These are phyloP conservation scores for Pythium scleroteichum DNA, from an alignment of 352 stramenopile species.

Conservation along the genomic window DNA sequence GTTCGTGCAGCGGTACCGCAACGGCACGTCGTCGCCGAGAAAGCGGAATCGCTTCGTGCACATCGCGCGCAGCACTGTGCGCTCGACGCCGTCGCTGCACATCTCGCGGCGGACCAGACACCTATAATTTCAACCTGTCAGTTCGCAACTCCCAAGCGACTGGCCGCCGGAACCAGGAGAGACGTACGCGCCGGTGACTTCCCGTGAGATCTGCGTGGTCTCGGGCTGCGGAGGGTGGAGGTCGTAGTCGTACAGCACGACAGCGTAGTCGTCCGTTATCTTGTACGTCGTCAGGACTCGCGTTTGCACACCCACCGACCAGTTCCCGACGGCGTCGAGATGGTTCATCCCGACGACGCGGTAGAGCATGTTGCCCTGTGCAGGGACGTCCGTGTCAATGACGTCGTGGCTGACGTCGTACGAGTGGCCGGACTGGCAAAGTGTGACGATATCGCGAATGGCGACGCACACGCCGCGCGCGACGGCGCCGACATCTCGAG, in stretches of 20 bases:
- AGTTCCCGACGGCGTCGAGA: neutral
- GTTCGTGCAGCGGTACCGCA: neutral
- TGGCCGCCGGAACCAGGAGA: too few species aligned
- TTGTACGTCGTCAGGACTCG: slow-evolving; percentile 28
- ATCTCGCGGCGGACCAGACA: slow-evolving; percentile 13
- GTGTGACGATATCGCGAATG: slow-evolving; percentile 26
- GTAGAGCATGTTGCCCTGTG: slow-evolving; percentile 2
- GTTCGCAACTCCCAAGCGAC: too few species aligned
- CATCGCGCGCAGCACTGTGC: neutral
- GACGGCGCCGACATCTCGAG: slow-evolving; percentile 22
- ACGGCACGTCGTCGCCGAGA: neutral
- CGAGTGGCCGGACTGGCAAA: slow-evolving; percentile 30
- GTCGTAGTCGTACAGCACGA: slow-evolving; percentile 35
- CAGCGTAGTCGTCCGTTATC: slow-evolving; percentile 28
- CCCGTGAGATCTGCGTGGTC: slow-evolving; percentile 24
- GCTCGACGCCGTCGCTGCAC: slow-evolving; percentile 5
- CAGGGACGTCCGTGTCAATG: slow-evolving; percentile 10
- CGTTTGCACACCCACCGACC: slow-evolving; percentile 26
- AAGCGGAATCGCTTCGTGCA: slow-evolving; percentile 15
- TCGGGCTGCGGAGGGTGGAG: slow-evolving; percentile 18
- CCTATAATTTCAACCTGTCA: slow-evolving; percentile 7
- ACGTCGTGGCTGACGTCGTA: slow-evolving; percentile 18
- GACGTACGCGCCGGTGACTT: slow-evolving; percentile 17
- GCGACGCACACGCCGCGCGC: slow-evolving; percentile 27
- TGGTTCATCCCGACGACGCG: slow-evolving; percentile 10